These are phyloP conservation scores for Phalaenopsis hybrid DNA, from an alignment of 116 monocot species.

Conservation along the genomic window DNA sequence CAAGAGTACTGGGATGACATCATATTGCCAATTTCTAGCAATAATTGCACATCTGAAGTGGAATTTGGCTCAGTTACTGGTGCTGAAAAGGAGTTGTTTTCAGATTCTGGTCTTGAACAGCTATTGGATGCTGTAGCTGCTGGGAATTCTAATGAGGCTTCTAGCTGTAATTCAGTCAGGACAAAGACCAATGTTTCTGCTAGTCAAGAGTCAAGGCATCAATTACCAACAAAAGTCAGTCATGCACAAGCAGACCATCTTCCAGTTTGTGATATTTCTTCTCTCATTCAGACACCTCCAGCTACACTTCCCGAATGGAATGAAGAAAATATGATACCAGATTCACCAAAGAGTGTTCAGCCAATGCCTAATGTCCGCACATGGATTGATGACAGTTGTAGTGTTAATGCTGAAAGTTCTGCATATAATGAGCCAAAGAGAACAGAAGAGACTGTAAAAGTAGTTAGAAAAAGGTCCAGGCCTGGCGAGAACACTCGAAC, in stretches of 20 bases:
- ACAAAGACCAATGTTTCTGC: slow-evolving; percentile 3
- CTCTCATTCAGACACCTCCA: slow-evolving; percentile 11
- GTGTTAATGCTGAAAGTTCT: slow-evolving; percentile 37
- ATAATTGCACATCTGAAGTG: slow-evolving; percentile 22
- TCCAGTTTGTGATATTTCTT: not conserved
- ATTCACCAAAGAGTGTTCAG: slow-evolving; percentile 11
- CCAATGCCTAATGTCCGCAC: slow-evolving; percentile 20
- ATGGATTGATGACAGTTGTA: slow-evolving; percentile 48
- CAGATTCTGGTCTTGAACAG: slow-evolving; percentile 38
- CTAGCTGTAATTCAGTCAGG: slow-evolving; percentile 19
- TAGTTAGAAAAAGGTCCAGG: slow-evolving; percentile 64
- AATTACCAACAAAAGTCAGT: slow-evolving; percentile 14
- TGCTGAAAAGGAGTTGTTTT: slow-evolving; percentile 21
- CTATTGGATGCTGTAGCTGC: slow-evolving; percentile 29
- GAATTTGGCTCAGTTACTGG: slow-evolving; percentile 13
- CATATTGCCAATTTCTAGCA: slow-evolving; percentile 15
- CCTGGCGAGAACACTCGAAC: slow-evolving; percentile 82
- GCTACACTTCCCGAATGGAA: slow-evolving; percentile 14
- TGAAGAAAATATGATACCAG: slow-evolving; percentile 17
- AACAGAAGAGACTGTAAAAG: slow-evolving; percentile 35
- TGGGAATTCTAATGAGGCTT: slow-evolving; percentile 25
- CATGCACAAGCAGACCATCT: not conserved
- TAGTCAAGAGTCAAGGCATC: slow-evolving; percentile 16
- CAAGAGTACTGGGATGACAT: slow-evolving; percentile 46
- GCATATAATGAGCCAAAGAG: slow-evolving; percentile 29